Evolutionary conservation across 441 rosid genomes (phyloP), one percentile per base, ranked within the genome.

Genomic region (Brassica hybrid): DNA sequence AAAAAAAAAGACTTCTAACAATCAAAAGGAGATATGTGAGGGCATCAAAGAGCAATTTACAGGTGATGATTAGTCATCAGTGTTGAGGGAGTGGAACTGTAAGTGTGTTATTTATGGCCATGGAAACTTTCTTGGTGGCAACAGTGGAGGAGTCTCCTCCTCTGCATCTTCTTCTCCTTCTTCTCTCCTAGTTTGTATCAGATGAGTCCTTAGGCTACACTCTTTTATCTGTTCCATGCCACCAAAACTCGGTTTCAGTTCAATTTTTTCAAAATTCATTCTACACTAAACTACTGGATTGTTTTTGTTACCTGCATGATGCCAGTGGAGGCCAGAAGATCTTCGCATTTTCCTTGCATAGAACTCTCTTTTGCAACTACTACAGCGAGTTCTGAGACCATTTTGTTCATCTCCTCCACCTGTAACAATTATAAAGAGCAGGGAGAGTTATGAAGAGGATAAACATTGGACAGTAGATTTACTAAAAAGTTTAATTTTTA

Each of bases 291-390:
- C 12, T 30, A n/a, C 36, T 45, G 12, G 23, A 45, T 10, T 65
- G n/a, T 11, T 14, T n/a, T 64, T 21, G 48, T 70, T 83, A 93
- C 98, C 98, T 91, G 96, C 87, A 85, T 77, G 65, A 85, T 84
- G 50, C 86, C 88, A 12, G 88, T 82, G 17, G 92, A 87, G 59
- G 86, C 88, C 75, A 91, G 76, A 38, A 91, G 80, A 80, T 84
- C 84, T 87, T 93, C 92, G 30, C 93, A 91, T 65, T 89, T 86
- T 21, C 71, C 91, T 76, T 90, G 90, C 89, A 88, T 76, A 57
- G 84, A 78, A 75, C 83, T 87, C 84, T 89, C 97, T 61, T 76
- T 84, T 60, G 86, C 84, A 63, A 84, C 88, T 76, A 86, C 80
- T 56, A 72, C 61, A 38, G 94, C 97, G 65, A 93, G 91, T 71